Base-by-base conservation (phyloP, 176 grass and related monocot genomes). In the Chrysopogon serrulatus region DNA sequence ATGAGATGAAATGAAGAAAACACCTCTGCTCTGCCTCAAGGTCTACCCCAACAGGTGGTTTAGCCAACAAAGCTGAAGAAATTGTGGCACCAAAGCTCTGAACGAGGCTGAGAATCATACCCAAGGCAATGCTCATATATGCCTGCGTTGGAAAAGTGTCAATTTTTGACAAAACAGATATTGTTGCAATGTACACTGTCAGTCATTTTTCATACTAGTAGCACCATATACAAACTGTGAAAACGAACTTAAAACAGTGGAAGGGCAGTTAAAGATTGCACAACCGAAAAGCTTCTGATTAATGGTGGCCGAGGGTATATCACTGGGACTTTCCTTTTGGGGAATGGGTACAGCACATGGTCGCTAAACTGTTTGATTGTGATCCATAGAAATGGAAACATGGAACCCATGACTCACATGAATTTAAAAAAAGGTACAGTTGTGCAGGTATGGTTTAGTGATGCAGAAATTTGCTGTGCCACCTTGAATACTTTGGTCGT, bases 21-120 rank as follows among this genome's bases (percentile, higher is more conserved):
- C 68, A 97, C 94, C 84, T 91, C 61, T 91, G 77, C 45, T 88
- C 94, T 33, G 89, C 86, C 68, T 91, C 84, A 7, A 91, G 82
- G 68, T 91, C 94, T 37, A 93, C 84, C 69, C 94, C 74, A 51
- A 90, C 87, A 64, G 82, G 78, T 41, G 86, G 77, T 74, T 64
- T 23, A 76, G 74, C 82, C 11, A 54, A 93, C 42, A 97, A 30
- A 78, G 89, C 76, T 35, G 94, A 94, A 65, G 45, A 88, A 68
- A 94, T 90, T 21, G 90, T 78, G 31, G 87, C 30, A 75, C 91
- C 86, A 73, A 93, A 97, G 65, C 43, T 86, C 85, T 84, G 87
- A 12, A 93, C 72, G 57, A 93, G 78, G 48, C 77, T 90, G 68
- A 86, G 73, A 67, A 87, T 63, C 74, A 84, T 91, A 68, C 85